Evolutionary conservation across 148 eudicot species (phyloP).

Genomic region (Fagopyrum esculentum): DNA sequence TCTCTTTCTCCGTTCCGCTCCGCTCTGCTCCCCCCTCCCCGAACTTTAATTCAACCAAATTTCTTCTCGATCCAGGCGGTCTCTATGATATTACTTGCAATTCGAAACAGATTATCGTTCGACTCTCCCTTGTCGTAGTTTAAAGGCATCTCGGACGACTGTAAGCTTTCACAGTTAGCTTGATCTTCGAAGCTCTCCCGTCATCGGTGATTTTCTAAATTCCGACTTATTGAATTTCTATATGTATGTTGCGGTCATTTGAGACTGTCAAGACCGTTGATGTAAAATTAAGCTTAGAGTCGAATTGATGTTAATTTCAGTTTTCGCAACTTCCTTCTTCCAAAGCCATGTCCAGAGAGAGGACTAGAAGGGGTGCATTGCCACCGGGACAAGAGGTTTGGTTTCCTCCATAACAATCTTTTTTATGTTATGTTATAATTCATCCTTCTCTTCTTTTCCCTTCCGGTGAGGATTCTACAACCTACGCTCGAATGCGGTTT

Average conservation of each 20-base stretch:
- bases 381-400: conserved; percentile 60
- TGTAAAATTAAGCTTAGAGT: neutral
- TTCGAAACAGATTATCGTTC: neutral
- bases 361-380: conserved; percentile 43
- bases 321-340: conserved; percentile 3
- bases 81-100: neutral
- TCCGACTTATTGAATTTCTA: neutral
- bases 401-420: neutral
- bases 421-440: neutral
- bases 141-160: neutral
- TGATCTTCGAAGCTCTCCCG: neutral
- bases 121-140: neutral
- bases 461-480: neutral
- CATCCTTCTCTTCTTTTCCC: neutral
- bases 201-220: neutral
- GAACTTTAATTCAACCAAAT: neutral
- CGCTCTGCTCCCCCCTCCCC: neutral
- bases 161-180: neutral
- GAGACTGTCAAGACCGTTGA: neutral
- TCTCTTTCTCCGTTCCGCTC: neutral
- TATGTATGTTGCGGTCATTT: neutral
- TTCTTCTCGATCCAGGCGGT: conserved; percentile 3
- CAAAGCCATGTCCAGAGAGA: conserved; percentile 46
- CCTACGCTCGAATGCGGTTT: neutral
- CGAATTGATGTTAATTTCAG: neutral